Evolutionary conservation across 2,329 filamentous ascomycete genomes (phyloP).

Genomic region (Sclerotinia borealis): DNA sequence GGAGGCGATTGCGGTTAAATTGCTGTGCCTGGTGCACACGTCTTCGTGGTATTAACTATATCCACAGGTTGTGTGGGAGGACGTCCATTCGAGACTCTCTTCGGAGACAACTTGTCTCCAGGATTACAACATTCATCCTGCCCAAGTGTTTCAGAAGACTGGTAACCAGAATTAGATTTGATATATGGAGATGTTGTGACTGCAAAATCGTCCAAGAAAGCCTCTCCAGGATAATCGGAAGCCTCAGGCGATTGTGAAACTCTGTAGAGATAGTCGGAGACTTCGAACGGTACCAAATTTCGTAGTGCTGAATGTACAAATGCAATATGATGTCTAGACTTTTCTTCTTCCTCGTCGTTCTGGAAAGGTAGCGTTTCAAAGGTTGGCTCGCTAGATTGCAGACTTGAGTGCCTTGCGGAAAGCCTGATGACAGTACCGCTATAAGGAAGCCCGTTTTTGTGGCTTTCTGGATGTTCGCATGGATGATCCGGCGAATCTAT

Average conservation of each 20-base stretch:
- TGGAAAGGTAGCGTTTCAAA: not conserved
- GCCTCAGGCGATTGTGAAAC: not conserved
- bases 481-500: not conserved
- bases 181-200: not conserved
- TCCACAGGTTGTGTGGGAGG: not conserved
- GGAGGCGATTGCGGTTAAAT: not conserved
- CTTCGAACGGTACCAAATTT: slow-evolving; percentile 7
- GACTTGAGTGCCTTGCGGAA: not conserved
- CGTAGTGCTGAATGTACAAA: not conserved
- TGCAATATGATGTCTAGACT: not conserved
- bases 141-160: not conserved
- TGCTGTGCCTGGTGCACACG: not conserved
- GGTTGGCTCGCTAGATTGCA: not conserved
- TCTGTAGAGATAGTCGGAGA: slow-evolving; percentile 6
- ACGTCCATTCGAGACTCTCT: not conserved
- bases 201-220: not conserved
- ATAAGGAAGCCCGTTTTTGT: not conserved
- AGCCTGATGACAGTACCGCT: slow-evolving; percentile 1
- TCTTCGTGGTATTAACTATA: not conserved
- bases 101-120: not conserved
- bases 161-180: not conserved
- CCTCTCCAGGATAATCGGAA: not conserved
- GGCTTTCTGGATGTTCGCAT: not conserved
- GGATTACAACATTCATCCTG: not conserved
- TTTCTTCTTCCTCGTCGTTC: not conserved